Percentiles rank a stretch among this genome's conserved stretches.
These are phyloP conservation scores for Dalechampia spathulata DNA, from an alignment of 441 rosid genomes.

Conservation along the genomic window DNA sequence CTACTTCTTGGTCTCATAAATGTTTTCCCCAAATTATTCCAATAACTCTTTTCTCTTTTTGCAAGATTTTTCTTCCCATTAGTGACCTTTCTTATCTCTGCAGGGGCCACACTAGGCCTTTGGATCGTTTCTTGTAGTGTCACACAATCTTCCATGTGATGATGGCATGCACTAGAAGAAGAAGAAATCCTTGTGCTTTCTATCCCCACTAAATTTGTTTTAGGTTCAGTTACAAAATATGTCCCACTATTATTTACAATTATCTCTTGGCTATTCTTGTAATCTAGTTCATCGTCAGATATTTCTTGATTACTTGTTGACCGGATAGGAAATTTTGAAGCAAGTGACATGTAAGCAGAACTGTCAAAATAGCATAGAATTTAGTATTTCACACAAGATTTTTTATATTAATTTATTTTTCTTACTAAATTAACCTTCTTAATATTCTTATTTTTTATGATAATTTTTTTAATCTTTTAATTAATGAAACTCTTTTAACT, in stretches of 20 bases:
- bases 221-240: slow-evolving; percentile 5
- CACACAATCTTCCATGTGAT: not conserved
- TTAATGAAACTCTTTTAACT: too few species aligned
- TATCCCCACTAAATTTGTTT: not conserved
- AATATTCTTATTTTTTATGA: too few species aligned
- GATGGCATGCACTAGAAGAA: not conserved
- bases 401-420: too few species aligned
- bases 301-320: not conserved
- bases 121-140: not conserved
- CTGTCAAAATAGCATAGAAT: too few species aligned
- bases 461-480: too few species aligned
- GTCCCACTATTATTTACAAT: not conserved
- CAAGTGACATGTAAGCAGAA: slow-evolving; percentile 13
- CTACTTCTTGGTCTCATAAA: slow-evolving; percentile 23
- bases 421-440: too few species aligned
- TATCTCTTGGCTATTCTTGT: not conserved
- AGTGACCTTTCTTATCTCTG: slow-evolving; percentile 6
- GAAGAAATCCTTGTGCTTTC: not conserved
- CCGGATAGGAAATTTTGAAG: slow-evolving; percentile 8
- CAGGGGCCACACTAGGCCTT: not conserved
- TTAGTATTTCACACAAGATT: too few species aligned
- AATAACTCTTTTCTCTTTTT: slow-evolving; percentile 28
- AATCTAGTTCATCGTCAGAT: not conserved
- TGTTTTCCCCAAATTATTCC: slow-evolving; percentile 37
- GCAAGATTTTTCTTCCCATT: slow-evolving; percentile 13